These are phyloP conservation scores for Penicillium salamii DNA, from an alignment of 495 filamentous ascomycete species.

Conservation along the genomic window DNA sequence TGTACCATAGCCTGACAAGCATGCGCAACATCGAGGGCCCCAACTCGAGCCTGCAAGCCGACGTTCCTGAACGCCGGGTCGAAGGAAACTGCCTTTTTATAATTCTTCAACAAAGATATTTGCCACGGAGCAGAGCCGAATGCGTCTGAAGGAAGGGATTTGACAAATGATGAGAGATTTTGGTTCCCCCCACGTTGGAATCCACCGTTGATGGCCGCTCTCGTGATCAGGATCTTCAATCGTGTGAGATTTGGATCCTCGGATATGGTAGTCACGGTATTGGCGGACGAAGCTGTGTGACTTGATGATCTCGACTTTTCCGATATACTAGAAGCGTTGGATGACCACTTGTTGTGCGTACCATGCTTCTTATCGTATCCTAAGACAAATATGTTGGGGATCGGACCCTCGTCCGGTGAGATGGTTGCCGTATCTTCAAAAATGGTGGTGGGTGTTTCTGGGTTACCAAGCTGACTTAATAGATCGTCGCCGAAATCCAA, in stretches of 20 bases:
- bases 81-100: constrained; percentile 69
- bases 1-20: constrained; percentile 72
- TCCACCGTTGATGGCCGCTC: constrained; percentile 77
- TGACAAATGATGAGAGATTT: constrained; percentile 66
- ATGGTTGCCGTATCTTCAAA: constrained; percentile 80
- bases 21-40: constrained; percentile 68
- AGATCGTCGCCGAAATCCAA: constrained; percentile 29
- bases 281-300: constrained; percentile 67
- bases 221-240: constrained; percentile 71
- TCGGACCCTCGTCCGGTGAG: constrained; percentile 71
- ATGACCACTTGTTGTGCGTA: constrained; percentile 63
- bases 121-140: constrained; percentile 75
- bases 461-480: constrained; percentile 46
- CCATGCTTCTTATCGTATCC: constrained; percentile 51
- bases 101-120: constrained; percentile 65
- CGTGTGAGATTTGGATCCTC: constrained; percentile 74
- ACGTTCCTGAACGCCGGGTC: constrained; percentile 63
- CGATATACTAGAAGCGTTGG: constrained; percentile 66
- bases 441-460: constrained; percentile 89
- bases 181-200: constrained; percentile 51
- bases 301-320: constrained; percentile 69
- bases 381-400: constrained; percentile 83
- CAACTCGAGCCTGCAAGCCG: constrained; percentile 55
- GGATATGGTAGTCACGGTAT: constrained; percentile 59
- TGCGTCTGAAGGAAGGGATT: constrained; percentile 67